These are phyloP conservation scores for Moesziomyces globuligerus DNA, from an alignment of 1,284 basidiomycete species.

Conservation along the genomic window DNA sequence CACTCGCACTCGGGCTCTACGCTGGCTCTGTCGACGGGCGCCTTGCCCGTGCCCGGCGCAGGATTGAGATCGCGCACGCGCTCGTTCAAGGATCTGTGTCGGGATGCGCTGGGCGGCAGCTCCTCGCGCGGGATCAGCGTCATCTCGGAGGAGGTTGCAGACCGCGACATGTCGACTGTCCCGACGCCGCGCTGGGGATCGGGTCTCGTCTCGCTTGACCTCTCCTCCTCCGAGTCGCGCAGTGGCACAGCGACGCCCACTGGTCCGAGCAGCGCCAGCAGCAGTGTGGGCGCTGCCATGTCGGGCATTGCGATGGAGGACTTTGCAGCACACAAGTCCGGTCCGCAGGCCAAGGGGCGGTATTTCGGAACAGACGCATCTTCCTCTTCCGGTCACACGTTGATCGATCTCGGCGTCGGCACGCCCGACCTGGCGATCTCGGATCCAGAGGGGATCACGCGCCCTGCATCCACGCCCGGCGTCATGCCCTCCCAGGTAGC, in stretches of 20 bases:
- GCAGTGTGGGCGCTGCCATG: neutral
- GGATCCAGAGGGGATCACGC: conserved; percentile 32
- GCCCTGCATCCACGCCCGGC: conserved; percentile 35
- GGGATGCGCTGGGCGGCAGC: conserved; percentile 21
- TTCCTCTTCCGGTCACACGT: conserved; percentile 17
- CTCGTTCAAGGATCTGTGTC: conserved; percentile 42
- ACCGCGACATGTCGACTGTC: conserved; percentile 23
- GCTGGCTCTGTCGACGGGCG: conserved; percentile 25
- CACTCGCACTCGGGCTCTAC: conserved; percentile 6
- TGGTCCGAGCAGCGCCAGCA: conserved; percentile 9
- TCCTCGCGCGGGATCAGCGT: conserved; percentile 18
- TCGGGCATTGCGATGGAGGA: conserved; percentile 28
- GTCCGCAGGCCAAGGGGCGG: conserved; percentile 18
- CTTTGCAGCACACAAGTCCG: conserved; percentile 3
- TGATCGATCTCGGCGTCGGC: conserved; percentile 33
- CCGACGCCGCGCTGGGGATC: conserved; percentile 26
- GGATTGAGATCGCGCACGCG: conserved; percentile 34
- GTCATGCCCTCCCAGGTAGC: conserved; percentile 36
- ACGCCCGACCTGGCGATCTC: conserved; percentile 30
- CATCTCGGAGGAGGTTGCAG: conserved; percentile 30
- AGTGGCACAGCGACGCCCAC: conserved; percentile 33
- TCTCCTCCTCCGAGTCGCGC: conserved; percentile 20
- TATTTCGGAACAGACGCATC: conserved; percentile 24
- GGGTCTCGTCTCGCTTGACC: conserved; percentile 24
- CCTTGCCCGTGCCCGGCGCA: conserved; percentile 24